Evolutionary conservation across 495 filamentous ascomycete genomes (phyloP), one percentile per base, ranked within the genome.

Genomic region (Xylaria palmicola): DNA sequence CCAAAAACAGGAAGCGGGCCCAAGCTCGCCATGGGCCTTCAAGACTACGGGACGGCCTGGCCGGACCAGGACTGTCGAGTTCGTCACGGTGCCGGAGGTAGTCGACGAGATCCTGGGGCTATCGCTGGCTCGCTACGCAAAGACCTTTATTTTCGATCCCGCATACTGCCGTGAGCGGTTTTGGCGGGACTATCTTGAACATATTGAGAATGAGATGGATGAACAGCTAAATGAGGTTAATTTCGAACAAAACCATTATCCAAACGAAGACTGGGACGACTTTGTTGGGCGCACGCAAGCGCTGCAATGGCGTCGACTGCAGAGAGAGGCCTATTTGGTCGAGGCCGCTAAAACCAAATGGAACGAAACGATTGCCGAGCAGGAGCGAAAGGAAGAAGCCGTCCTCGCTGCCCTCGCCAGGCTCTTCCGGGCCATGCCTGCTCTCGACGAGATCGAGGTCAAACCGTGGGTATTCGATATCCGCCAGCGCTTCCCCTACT

Each of bases 141-240:
- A 47, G 54, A 57, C 27, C 4, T 36, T 57, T 27, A 15, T 47
- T 34, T 57, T 57, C 41, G 54, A 57, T 12, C 54, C 54, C 27
- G 54, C 54, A 17, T 57, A 57, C 10, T 57, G 47, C 17, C 54
- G 54, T 47, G 26, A 57, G 12, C 24, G 4, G 7, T 57, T 57
- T 10, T 57, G 54, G 54, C 10, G 36, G 27, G 54, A 57, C 27
- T 57, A 57, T 24, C 5, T 47, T 5, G 26, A 36, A 22, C 40
- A 34, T 12, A 24, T 57, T 1, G 27, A 47, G 24, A 37, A 45
- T 32, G 40, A 57, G 27, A 47, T 45, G 40, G 13, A 57, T n/a
- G 54, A 57, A 40, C 54, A 39, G 19, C 20, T 57, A 30, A 40
- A 57, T 26, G 54, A 47, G 43, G 40, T n/a, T 27, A 40, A 45